Conservation (phyloP, 1,284 basidiomycete genomes). For the Heterobasidion occidentale region DNA sequence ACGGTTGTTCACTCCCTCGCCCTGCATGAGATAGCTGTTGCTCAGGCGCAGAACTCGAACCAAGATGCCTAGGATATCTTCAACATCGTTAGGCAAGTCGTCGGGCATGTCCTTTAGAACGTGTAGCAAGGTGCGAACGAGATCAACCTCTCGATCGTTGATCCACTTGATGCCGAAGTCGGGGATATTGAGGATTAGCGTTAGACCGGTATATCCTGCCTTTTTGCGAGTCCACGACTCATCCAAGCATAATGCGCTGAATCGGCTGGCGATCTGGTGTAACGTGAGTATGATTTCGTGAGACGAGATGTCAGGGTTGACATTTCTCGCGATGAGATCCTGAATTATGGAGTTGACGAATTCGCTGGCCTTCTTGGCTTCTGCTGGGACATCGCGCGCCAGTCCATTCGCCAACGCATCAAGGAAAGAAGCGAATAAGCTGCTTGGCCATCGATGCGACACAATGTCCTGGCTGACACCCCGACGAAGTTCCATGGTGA, state of each 20-base stretch:
- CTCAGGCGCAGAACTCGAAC: slow-evolving; percentile 72
- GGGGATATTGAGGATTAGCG: slow-evolving; percentile 66
- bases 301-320: slow-evolving; percentile 32
- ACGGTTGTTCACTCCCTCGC: slow-evolving; percentile 34
- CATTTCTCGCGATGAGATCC: slow-evolving; percentile 57
- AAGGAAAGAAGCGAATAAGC: slow-evolving; percentile 65
- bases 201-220: slow-evolving; percentile 82
- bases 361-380: slow-evolving; percentile 52
- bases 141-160: slow-evolving; percentile 84
- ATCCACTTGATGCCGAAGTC: slow-evolving; percentile 79
- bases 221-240: slow-evolving; percentile 84
- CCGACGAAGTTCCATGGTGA: slow-evolving; percentile 57
- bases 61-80: slow-evolving; percentile 76
- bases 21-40: slow-evolving; percentile 42
- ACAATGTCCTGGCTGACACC: slow-evolving; percentile 44
- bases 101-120: slow-evolving; percentile 94
- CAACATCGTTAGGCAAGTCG: slow-evolving; percentile 81
- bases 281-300: slow-evolving; percentile 60
- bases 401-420: slow-evolving; percentile 71
- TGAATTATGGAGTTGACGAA: slow-evolving; percentile 57
- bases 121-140: slow-evolving; percentile 87
- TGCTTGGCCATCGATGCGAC: slow-evolving; percentile 49
- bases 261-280: slow-evolving; percentile 73
- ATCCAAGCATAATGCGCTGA: slow-evolving; percentile 82
- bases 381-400: slow-evolving; percentile 53